These are phyloP conservation scores for Metschnikowia cerradonensis DNA, from an alignment of 805 yeast species.

Conservation along the genomic window DNA sequence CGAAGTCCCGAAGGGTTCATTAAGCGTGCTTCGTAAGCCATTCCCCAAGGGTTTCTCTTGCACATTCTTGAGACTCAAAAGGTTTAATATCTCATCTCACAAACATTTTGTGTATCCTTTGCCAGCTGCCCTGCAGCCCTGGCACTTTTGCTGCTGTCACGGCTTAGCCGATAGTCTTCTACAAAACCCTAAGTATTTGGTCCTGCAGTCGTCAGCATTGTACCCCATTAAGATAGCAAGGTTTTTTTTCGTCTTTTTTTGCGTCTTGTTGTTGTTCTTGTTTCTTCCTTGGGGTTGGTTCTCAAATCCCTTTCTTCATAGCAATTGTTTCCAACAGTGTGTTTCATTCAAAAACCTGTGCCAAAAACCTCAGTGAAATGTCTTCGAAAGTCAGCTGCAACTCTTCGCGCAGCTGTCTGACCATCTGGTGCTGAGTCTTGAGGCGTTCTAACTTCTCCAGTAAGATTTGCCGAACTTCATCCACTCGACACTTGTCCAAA, in stretches of 20 bases:
- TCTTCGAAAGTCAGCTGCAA: conserved; percentile 1
- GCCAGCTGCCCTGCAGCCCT: background rate
- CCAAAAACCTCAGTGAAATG: background rate
- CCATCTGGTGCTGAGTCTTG: background rate
- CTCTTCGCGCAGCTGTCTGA: background rate
- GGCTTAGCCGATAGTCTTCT: background rate
- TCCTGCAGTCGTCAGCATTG: background rate
- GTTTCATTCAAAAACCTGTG: background rate
- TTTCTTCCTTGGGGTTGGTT: background rate
- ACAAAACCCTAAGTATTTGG: background rate
- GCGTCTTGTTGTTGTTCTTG: background rate
- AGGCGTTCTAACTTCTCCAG: conserved; percentile 1
- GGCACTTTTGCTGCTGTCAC: background rate
- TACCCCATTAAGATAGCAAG: background rate
- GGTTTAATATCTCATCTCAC: background rate
- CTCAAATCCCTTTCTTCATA: background rate
- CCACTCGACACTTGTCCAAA: background rate
- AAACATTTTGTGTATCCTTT: background rate
- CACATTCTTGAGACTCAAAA: background rate
- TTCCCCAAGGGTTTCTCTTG: background rate
- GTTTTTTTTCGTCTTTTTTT: background rate
- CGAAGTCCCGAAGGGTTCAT: background rate
- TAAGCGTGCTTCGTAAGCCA: background rate
- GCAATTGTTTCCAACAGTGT: background rate
- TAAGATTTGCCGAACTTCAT: background rate